phyloP scores from a whole-genome alignment of 208 protist genomes.

The Leishmania arabica region DNA sequence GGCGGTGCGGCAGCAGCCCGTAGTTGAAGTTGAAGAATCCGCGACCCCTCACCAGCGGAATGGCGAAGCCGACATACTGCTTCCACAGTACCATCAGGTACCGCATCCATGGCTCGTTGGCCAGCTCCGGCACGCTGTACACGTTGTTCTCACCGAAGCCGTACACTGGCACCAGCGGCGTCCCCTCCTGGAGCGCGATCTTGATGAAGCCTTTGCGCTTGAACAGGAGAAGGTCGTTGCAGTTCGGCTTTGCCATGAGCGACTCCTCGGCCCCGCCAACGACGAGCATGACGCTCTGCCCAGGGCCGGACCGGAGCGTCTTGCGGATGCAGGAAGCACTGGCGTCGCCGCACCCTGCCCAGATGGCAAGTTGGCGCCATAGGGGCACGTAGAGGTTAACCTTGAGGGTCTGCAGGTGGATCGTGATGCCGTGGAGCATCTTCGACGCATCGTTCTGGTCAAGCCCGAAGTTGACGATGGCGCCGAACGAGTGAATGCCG shows the following conservation, averaged over 20 bases:
- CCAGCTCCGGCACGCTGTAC: conserved; percentile 54
- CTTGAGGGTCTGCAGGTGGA: conserved; percentile 83
- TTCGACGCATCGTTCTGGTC: conserved; percentile 47
- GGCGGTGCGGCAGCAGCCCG: conserved; percentile 70
- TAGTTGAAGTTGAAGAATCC: conserved; percentile 83
- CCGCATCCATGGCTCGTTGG: conserved; percentile 34
- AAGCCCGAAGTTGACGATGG: conserved; percentile 70
- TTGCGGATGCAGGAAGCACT: conserved; percentile 65
- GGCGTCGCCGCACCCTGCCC: conserved; percentile 79
- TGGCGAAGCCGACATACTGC: conserved; percentile 55
- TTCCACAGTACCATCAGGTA: conserved; percentile 34
- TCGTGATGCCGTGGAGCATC: conserved; percentile 64
- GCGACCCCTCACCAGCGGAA: conserved; percentile 72
- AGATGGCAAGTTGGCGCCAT: conserved; percentile 74
- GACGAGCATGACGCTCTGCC: conserved; percentile 82
- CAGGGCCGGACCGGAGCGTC: conserved; percentile 72
- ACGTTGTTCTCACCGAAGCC: conserved; percentile 90
- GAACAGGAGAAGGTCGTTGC: conserved; percentile 72
- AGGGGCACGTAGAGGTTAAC: conserved; percentile 89
- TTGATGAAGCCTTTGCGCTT: conserved; percentile 88
- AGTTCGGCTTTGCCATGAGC: conserved; percentile 64
- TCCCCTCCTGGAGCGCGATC: conserved; percentile 82
- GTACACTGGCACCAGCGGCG: conserved; percentile 81
- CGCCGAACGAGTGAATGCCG: conserved; percentile 89
- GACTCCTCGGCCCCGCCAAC: conserved; percentile 85